Conservation (phyloP, 208 protist species). For the Jaenimonas drosophilae region DNA sequence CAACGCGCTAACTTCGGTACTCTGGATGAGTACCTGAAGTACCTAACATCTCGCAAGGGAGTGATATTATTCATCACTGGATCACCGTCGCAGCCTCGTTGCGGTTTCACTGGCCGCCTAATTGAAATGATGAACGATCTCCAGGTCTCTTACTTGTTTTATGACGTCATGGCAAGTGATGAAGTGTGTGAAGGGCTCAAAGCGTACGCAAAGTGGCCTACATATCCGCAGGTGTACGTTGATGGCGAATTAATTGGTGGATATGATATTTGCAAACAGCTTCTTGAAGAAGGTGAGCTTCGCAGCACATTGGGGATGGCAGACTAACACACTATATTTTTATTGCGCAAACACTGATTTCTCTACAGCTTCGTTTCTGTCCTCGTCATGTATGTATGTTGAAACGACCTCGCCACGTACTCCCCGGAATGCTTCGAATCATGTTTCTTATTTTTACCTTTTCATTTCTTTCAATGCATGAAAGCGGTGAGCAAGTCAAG, state of each 20-base stretch:
- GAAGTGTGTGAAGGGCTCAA: conserved; percentile 87
- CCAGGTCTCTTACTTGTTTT: conserved; percentile 59
- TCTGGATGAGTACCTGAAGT: conserved; percentile 73
- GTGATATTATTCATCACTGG: conserved; percentile 91
- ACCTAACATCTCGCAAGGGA: conserved; percentile 65
- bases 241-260: conserved; percentile 91
- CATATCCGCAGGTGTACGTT: conserved; percentile 92
- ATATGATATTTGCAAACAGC: conserved; percentile 82
- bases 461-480: too few species aligned
- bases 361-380: neutral
- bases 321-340: neutral
- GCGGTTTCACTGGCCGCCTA: conserved; percentile 83
- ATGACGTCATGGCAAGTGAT: conserved; percentile 88
- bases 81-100: conserved; percentile 77
- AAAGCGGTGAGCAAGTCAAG: too few species aligned
- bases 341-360: conserved; percentile 3
- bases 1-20: conserved; percentile 37
- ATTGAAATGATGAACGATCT: conserved; percentile 68
- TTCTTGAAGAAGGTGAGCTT: conserved; percentile 75
- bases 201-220: conserved; percentile 88
- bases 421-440: neutral
- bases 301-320: conserved; percentile 47
- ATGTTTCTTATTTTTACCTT: neutral
- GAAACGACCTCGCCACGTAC: too few species aligned
- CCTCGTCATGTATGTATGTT: neutral